Evolutionary conservation across 225 moss, liverwort and hornwort species (phyloP).

Genomic region (Bryum argenteum): DNA sequence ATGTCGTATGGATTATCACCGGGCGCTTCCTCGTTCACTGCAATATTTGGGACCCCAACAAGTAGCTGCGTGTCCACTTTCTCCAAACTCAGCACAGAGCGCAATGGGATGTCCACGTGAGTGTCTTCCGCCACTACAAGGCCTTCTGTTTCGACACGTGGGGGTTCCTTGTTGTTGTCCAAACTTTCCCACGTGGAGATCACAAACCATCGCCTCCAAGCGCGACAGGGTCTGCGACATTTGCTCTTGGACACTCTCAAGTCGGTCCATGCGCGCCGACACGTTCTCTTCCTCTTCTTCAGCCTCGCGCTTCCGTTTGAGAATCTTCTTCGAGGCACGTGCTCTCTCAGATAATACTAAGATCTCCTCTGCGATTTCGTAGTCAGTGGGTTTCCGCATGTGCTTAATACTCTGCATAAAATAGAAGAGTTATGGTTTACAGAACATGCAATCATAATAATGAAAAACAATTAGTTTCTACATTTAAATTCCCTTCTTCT

Average conservation of each 20-base stretch:
- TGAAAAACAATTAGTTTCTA: not conserved
- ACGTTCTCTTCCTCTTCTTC: not conserved
- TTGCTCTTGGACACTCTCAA: not conserved
- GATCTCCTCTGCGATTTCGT: not conserved
- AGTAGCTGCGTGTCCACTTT: not conserved
- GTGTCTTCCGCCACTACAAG: not conserved
- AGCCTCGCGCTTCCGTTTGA: not conserved
- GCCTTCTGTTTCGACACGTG: not conserved
- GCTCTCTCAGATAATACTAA: not conserved
- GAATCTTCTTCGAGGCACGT: not conserved
- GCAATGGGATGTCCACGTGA: no score
- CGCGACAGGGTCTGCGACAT: not conserved
- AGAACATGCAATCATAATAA: not conserved
- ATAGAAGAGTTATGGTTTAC: not conserved
- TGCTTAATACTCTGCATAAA: no score
- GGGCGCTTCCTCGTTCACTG: not conserved
- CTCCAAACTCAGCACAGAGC: not conserved
- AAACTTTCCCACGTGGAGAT: not conserved
- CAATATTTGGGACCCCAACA: not conserved
- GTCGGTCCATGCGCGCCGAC: not conserved
- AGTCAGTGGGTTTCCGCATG: not conserved
- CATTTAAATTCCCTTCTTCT: no score
- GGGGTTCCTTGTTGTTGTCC: not conserved
- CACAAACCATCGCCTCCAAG: not conserved
- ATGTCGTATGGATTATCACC: not conserved